Evolutionary conservation across 139 green algal species (phyloP), one percentile per base, ranked within the genome.

Genomic region (Volvox africanus): DNA sequence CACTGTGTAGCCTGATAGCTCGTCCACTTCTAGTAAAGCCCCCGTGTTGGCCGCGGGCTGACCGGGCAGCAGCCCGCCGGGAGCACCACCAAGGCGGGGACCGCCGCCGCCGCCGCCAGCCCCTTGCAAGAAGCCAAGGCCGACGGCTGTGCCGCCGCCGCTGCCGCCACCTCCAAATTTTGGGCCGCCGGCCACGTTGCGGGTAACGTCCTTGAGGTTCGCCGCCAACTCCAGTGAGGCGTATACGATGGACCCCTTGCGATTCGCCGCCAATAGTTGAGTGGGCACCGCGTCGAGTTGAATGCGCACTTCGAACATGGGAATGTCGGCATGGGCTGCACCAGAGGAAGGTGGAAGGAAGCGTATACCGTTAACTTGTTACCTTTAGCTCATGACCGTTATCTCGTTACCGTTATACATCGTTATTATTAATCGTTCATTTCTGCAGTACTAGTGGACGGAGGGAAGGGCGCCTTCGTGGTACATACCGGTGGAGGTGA

Each of bases 191-290:
- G 19, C 5, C 1, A 14, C 71, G n/a, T n/a, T 30, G 26, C 75
- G 32, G 0, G 17, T 9, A 18, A 36, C n/a, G 67, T 88, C 83
- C 36, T 67, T 88, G 67, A 89, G 37, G 32, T 1, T 12, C 30
- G 19, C 30, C 3, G 37, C 82, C 14, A 77, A 1, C n/a, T 61
- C 61, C 21, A 32, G 2, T 12, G 86, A 77, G 12, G 50, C 86
- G n/a, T 90, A 30, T 22, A 65, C 0, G 50, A 90, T 76, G 50
- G 28, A 44, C n/a, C 86, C 86, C 71, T 75, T 90, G 86, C 73
- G 71, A 55, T 61, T 84, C 1, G 73, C 86, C n/a, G 61, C 73
- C 44, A 90, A 13, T 22, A 90, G 20, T 55, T 77, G 71, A 1
- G 50, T 11, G 0, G 86, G 73, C 2, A 76, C 86, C 12, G 3